A percentile compares a stretch with the other conserved stretches of the same genome.
These are phyloP conservation scores for Wickerhamia fluorescens DNA, from an alignment of 805 yeast genomes.

Conservation along the genomic window DNA sequence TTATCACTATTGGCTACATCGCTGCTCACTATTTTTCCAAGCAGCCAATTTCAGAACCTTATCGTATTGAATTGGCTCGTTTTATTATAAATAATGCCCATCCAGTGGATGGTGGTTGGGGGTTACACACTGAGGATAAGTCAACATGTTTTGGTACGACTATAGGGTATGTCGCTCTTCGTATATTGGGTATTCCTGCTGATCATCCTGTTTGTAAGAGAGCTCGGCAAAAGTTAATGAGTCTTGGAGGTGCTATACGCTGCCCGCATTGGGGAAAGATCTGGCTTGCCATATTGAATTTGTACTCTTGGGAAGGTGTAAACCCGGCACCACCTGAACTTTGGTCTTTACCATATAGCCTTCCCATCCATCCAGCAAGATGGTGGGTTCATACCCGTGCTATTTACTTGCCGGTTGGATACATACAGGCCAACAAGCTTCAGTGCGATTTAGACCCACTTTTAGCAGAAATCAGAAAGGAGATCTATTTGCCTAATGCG, in stretches of 20 bases:
- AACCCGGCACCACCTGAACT: slow-evolving; percentile 97
- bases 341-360: slow-evolving; percentile 75
- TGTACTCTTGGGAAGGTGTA: slow-evolving; percentile 94
- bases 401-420: slow-evolving; percentile 81
- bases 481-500: slow-evolving; percentile 52
- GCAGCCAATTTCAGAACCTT: slow-evolving; percentile 59
- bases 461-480: slow-evolving; percentile 59
- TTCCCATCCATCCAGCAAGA: slow-evolving; percentile 87
- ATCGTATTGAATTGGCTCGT: slow-evolving; percentile 64
- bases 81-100: slow-evolving; percentile 88
- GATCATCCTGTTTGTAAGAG: slow-evolving; percentile 71
- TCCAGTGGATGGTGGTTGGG: slow-evolving; percentile 99
- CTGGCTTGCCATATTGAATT: slow-evolving; percentile 73
- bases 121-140: slow-evolving; percentile 85
- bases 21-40: slow-evolving; percentile 65
- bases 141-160: slow-evolving; percentile 94
- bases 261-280: slow-evolving; percentile 98
- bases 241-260: slow-evolving; percentile 84
- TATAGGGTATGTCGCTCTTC: slow-evolving; percentile 72
- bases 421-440: slow-evolving; percentile 52
- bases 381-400: slow-evolving; percentile 99
- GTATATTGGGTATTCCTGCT: slow-evolving; percentile 69
- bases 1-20: slow-evolving; percentile 86
- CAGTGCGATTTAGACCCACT: slow-evolving; percentile 59
- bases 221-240: slow-evolving; percentile 64